phyloP scores from a whole-genome alignment of 352 stramenopile species.

The Bremia lactucae region DNA sequence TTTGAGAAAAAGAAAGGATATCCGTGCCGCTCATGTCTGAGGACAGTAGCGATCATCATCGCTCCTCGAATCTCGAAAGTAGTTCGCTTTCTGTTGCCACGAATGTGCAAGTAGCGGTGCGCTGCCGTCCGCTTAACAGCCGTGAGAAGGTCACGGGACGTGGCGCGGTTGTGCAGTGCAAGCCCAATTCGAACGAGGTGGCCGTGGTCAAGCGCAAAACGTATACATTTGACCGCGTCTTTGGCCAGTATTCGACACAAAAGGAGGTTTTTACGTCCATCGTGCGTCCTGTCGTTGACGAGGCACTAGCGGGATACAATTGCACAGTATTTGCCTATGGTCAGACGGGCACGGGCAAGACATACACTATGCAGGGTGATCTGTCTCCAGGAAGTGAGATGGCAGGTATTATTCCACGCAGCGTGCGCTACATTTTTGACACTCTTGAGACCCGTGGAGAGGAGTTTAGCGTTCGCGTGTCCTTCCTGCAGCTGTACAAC shows the following conservation, averaged over 20 bases:
- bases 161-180: slow-evolving; percentile 78
- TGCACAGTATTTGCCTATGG: slow-evolving; percentile 96
- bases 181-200: slow-evolving; percentile 78
- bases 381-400: slow-evolving; percentile 77
- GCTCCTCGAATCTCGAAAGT: slow-evolving; percentile 12
- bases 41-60: slow-evolving; percentile 6
- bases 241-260: slow-evolving; percentile 93
- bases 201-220: slow-evolving; percentile 82
- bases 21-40: slow-evolving; percentile 8
- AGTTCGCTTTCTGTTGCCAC: slow-evolving; percentile 23
- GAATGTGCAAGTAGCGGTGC: slow-evolving; percentile 86
- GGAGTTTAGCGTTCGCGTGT: slow-evolving; percentile 91
- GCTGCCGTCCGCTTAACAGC: slow-evolving; percentile 83
- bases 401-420: slow-evolving; percentile 92
- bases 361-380: slow-evolving; percentile 96
- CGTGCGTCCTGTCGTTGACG: slow-evolving; percentile 91
- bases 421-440: slow-evolving; percentile 92
- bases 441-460: slow-evolving; percentile 82
- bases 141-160: slow-evolving; percentile 74
- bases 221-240: slow-evolving; percentile 90
- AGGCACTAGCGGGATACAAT: slow-evolving; percentile 93
- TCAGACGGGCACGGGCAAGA: slow-evolving; percentile 96
- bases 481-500: slow-evolving; percentile 99
- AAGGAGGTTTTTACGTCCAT: slow-evolving; percentile 92
- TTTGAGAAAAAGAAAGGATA: neutral